Conservation (phyloP, 2,329 filamentous ascomycete genomes). For the Dactylonectria macrodidyma region DNA sequence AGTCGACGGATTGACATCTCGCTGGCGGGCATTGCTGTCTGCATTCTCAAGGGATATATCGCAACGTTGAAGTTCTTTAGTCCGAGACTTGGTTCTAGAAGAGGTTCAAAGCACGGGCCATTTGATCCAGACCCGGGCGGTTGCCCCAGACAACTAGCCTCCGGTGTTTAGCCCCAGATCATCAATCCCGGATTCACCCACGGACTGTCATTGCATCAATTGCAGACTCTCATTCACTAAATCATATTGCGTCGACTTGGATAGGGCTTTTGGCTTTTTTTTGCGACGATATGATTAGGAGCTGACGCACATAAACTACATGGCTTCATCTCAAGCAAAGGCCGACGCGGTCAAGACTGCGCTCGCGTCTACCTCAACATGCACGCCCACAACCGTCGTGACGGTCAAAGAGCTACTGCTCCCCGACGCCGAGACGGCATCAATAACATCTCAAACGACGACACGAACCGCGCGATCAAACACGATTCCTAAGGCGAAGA, state of each 20-base stretch:
- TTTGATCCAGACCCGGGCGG: slow-evolving; percentile 34
- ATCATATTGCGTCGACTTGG: slow-evolving; percentile 46
- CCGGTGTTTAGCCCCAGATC: slow-evolving; percentile 51
- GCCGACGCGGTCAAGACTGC: slow-evolving; percentile 68
- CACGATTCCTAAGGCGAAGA: slow-evolving; percentile 45
- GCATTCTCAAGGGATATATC: slow-evolving; percentile 7
- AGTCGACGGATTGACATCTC: slow-evolving; percentile 39
- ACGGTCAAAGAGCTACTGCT: slow-evolving; percentile 63
- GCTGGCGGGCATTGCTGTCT: not conserved
- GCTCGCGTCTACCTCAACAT: slow-evolving; percentile 67
- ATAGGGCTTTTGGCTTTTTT: slow-evolving; percentile 40
- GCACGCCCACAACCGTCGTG: slow-evolving; percentile 65
- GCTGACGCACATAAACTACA: slow-evolving; percentile 49
- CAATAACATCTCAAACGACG: slow-evolving; percentile 45
- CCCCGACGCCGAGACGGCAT: slow-evolving; percentile 50
- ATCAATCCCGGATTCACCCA: slow-evolving; percentile 26
- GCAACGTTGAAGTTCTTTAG: slow-evolving; percentile 10
- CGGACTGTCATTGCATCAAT: slow-evolving; percentile 36
- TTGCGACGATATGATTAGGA: slow-evolving; percentile 54
- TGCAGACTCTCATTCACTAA: slow-evolving; percentile 41
- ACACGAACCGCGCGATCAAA: slow-evolving; percentile 50
- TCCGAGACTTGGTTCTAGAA: slow-evolving; percentile 38
- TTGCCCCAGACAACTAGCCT: slow-evolving; percentile 56
- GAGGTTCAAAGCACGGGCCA: slow-evolving; percentile 43
- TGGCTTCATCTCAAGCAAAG: slow-evolving; percentile 62